Base-by-base conservation (phyloP, 2,329 filamentous ascomycete species). In the Fonsecaea nubica region DNA sequence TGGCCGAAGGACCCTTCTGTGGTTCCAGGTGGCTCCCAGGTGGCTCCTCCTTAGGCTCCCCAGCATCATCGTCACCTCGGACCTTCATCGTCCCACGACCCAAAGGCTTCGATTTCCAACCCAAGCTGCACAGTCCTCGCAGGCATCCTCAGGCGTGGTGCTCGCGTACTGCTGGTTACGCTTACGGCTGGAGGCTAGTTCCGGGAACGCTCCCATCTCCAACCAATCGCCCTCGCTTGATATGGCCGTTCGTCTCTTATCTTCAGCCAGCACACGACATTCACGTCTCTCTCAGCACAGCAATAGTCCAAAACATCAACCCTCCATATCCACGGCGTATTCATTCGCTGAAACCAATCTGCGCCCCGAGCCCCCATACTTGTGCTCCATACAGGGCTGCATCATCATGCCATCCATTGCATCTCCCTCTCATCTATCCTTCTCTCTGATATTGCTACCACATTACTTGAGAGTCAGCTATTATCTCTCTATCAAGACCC, bases 331-430 rank as follows among this genome's bases (percentile, higher is more conserved):
- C 18, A 50, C 45, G 18, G 8, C 13, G 45, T 30, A 25, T 50
- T 25, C 57, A 50, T 35, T 21, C 30, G 57, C 57, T 59, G 57
- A 50, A 59, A 59, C 30, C 40, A 18, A 59, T 59, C 30, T 50
- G 21, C 57, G 33, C 45, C 45, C 10, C 25, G 15, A 59, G 3
- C 50, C 13, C 32, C 57, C 45, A 50, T 3, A 50, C 18, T 10
- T 10, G 18, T 21, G 57, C 40, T 45, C 40, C 40, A 9, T 45
- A 45, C 32, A 40, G 10, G 53, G 25, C 64, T 66, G 58, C 36
- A 42, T 57, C 33, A 45, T 57, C 63, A 66, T 66, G 64, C 58
- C 55, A 53, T 58, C 52, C 45, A 58, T 36, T 15, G 40, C 53
- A 45, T 58, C 53, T 58, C 33, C 53, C 36, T 33, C 42, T 36